Evolutionary conservation across 345 rosid genomes (phyloP), one percentile per base, ranked within the genome.

Genomic region (Jatropha curcas): DNA sequence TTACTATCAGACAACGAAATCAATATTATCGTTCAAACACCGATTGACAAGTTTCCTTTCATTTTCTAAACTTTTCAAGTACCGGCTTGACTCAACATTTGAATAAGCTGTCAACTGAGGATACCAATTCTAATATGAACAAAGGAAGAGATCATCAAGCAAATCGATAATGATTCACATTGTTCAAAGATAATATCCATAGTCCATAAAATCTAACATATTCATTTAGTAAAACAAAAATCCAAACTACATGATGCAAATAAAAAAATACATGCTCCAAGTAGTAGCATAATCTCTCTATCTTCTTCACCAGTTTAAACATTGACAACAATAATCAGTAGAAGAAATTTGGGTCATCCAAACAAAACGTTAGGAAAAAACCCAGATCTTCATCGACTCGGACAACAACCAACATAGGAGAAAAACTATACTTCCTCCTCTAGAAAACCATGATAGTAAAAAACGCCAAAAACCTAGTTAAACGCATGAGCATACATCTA

Each of bases 391-490:
- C 68, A 74, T 70, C 77, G 65, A 55, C 74, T 65, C 80, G 41
- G 33, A 34, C 69, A 39, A 75, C 72, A 69, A 72, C 65, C 74
- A 78, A 51, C 65, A 55, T 45, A 46, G 60, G 69, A 46, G 65
- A 71, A 72, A 43, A 64, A 56, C 13, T n/a, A 10, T 31, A 73
- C 17, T 72, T 7, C 63, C 67, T 35, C 71, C 72, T 22, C 51
- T 39, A 45, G 31, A 59, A 39, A 61, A 41, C 24, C 67, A 22
- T 3, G 50, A 17, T 10, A 43, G 17, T 9, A 46, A 64, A 56
- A 74, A 72, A 67, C 79, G 67, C 75, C 60, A 75, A 76, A n/a
- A 72, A 77, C 71, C 80, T 76, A 79, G 80, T 74, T 83, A 53
- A 62, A 33, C 12, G 20, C 62, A 60, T 70, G 60, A 76, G 27